Base-by-base conservation (phyloP, 164 flowering plant genomes). In the Pachysandra terminalis region DNA sequence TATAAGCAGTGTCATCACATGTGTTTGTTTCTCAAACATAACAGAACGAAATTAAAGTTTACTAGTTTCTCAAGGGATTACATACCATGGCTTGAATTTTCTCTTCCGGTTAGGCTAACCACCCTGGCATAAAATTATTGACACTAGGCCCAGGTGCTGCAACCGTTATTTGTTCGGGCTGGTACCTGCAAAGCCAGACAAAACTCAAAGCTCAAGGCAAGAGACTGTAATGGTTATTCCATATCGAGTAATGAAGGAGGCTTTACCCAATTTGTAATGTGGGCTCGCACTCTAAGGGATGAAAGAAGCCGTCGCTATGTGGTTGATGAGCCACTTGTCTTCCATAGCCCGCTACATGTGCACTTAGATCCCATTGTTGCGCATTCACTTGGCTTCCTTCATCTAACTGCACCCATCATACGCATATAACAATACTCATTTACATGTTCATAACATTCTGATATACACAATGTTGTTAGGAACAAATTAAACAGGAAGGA, bases 201-300 rank as follows among this genome's bases (percentile, higher is more conserved):
- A n/a, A n/a, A n/a, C n/a, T n/a, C n/a, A n/a, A n/a, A n/a, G n/a
- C n/a, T n/a, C n/a, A n/a, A n/a, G n/a, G 10, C 22, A 52, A 65
- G 26, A 28, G 55, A 10, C 17, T 10, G 16, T 45, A 45, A 5
- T 3, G 51, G 14, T 45, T 15, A 1, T 10, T 45, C 10, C 51
- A 10, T 45, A 45, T 5, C 9, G 1, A 3, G 1, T 5, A 32
- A 32, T 3, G 37, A 19, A 24, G 9, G 16, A 25, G 41, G 19
- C 10, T 68, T 9, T 85, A 94, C 98, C 97, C 96, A 23, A 94
- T 94, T 64, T 94, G 98, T 56, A 90, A 77, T 0, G 93, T 91
- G 53, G 98, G 96, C 68, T 89, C 91, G 63, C 93, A 88, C 9
- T 89, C 92, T 37, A 91, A 32, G 52, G 86, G 95, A 62, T 88